Base-by-base conservation (phyloP, 768 basidiomycete genomes). In the Pulveroboletus sp. region DNA sequence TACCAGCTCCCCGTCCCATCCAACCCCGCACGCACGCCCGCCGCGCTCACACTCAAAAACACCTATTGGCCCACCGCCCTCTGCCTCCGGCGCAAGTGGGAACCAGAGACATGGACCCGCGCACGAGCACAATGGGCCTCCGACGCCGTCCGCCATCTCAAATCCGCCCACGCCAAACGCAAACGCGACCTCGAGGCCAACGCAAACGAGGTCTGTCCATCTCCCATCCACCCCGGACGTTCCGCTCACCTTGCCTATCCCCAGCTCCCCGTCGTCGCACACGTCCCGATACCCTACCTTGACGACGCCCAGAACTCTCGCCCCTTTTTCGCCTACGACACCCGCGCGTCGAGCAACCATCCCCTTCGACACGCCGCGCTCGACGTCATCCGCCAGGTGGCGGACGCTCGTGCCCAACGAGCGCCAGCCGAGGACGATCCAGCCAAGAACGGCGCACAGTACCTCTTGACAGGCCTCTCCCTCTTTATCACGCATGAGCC, bases 401-500 rank as follows among this genome's bases (percentile, higher is more conserved):
- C 84, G 2, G 83, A 84, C 57, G 68, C 75, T 49, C 78, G 76
- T 26, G 71, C 77, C 51, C 63, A 26, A 6, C 50, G 20, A 13
- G 39, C 29, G 6, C 46, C 50, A 11, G 46, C 40, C 43, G 49
- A 37, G 35, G 27, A 19, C 8, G 70, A 63, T 8, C 54, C 52
- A 20, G 34, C 51, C 34, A 66, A 59, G 47, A 91, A 89, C 57
- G 86, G 89, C 13, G 71, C 83, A 2, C 85, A 88, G 61, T 99
- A 99, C 68, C 83, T 97, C 37, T 76, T 98, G 22, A 97, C 93
- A 0, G 82, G 83, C 2, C 77, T 83, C 16, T 82, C 84, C 1
- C 74, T 97, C 22, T 98, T 98, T 72, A 81, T 83, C 45, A 91
- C 92, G 10, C 95, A 99, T 68, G 96, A 99, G 59, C 96, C 96